A percentile compares a stretch with the other conserved stretches of the same genome.
phyloP scores from a whole-genome alignment of 257 asterid genomes.

The Lavandula angustifolia region DNA sequence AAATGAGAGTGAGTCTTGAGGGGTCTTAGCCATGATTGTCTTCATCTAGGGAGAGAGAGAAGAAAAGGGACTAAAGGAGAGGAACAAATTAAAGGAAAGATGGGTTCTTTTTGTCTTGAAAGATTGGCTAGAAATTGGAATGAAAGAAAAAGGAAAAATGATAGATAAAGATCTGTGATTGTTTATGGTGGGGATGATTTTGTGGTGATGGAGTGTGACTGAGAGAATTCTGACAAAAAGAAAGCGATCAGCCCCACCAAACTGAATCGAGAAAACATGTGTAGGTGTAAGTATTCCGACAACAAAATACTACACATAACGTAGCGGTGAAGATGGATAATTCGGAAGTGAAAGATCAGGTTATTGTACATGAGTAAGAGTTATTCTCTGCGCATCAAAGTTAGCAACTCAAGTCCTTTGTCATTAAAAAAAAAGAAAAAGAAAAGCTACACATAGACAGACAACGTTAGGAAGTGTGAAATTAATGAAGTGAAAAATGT shows the following conservation, averaged over 20 bases:
- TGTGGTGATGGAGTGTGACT: slow-evolving; percentile 13
- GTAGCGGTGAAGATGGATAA: too few species aligned
- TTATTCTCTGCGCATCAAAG: too few species aligned
- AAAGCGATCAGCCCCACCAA: slow-evolving; percentile 75
- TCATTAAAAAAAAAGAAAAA: too few species aligned
- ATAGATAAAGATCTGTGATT: slow-evolving; percentile 9
- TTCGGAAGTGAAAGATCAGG: too few species aligned
- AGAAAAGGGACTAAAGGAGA: slow-evolving; percentile 27
- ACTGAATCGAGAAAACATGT: slow-evolving; percentile 34
- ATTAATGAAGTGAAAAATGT: background rate
- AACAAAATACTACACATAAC: slow-evolving; percentile 11
- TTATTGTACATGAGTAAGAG: too few species aligned
- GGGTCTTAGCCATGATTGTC: slow-evolving; percentile 69
- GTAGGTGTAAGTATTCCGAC: background rate
- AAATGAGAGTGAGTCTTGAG: slow-evolving; percentile 74
- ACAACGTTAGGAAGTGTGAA: background rate
- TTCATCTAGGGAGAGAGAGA: slow-evolving; percentile 43
- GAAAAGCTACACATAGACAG: slow-evolving; percentile 15
- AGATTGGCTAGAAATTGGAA: slow-evolving; percentile 7
- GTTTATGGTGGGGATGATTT: slow-evolving; percentile 27
- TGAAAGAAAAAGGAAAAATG: background rate
- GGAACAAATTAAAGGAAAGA: slow-evolving; percentile 17
- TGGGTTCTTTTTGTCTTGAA: slow-evolving; percentile 37
- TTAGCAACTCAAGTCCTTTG: too few species aligned
- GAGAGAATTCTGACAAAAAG: slow-evolving; percentile 41